Percentiles rank a stretch among this genome's conserved stretches.
phyloP scores from a whole-genome alignment of 441 rosid genomes.

The Pelargonium exstipulatum region DNA sequence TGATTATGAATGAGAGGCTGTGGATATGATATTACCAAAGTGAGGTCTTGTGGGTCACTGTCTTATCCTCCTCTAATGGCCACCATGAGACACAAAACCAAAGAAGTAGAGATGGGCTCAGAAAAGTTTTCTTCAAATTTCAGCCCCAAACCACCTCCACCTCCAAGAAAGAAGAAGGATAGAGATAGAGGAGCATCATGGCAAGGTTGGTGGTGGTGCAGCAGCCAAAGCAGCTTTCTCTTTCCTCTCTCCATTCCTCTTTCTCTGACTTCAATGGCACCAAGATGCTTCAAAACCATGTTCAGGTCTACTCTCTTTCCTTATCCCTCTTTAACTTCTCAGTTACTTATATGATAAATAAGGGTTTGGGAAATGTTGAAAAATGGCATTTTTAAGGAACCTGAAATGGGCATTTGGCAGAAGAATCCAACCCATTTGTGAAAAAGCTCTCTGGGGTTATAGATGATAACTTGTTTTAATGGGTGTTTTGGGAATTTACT shows the following conservation, averaged over 20 bases:
- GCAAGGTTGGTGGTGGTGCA: slow-evolving; percentile 63
- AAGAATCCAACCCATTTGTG: not conserved
- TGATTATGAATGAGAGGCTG: slow-evolving; percentile 39
- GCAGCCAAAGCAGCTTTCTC: slow-evolving; percentile 61
- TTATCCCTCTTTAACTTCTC: not conserved
- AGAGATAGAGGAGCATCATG: slow-evolving; percentile 31
- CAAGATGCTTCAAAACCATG: slow-evolving; percentile 44
- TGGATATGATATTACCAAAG: slow-evolving; percentile 29
- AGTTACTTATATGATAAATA: not conserved
- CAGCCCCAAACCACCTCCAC: slow-evolving; percentile 5
- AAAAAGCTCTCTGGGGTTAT: not conserved
- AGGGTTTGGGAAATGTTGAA: not conserved
- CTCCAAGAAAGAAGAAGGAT: slow-evolving; percentile 9
- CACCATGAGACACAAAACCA: slow-evolving; percentile 25
- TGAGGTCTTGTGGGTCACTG: slow-evolving; percentile 30
- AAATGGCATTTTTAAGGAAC: not conserved
- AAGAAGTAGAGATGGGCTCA: slow-evolving; percentile 10
- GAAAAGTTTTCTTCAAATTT: slow-evolving; percentile 25
- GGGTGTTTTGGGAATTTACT: too few relatives aligned
- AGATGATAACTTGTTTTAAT: not conserved
- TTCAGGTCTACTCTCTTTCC: slow-evolving; percentile 47
- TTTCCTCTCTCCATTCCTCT: slow-evolving; percentile 68
- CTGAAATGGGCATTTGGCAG: slow-evolving; percentile 1
- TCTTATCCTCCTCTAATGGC: slow-evolving; percentile 43
- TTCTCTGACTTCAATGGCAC: slow-evolving; percentile 84